These are phyloP conservation scores for Abrus pulchellus DNA, from an alignment of 306 rosid species.

Conservation along the genomic window DNA sequence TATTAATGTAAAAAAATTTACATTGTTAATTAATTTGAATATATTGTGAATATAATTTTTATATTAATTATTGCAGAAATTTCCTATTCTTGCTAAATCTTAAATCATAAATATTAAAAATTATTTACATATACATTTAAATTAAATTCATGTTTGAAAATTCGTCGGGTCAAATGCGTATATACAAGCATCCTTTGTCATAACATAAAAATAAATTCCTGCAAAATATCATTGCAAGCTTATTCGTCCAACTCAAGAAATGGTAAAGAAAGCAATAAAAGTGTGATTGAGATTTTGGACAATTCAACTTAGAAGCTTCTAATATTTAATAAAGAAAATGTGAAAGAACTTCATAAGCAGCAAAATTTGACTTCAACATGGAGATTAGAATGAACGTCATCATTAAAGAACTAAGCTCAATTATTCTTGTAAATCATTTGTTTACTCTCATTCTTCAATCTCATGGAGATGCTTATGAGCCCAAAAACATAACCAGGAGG, in stretches of 20 bases:
- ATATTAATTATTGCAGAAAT: no score
- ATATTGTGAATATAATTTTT: no score
- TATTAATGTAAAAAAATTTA: no score
- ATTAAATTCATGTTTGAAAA: no score
- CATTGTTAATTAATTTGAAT: no score
- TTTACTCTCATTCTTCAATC: not conserved
- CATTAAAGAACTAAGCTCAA: constrained; percentile 15
- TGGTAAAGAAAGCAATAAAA: not conserved
- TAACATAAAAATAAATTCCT: not conserved
- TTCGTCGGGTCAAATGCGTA: not conserved
- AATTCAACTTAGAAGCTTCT: constrained; percentile 44
- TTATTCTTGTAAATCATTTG: constrained; percentile 12
- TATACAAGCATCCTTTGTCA: not conserved
- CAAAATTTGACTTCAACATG: constrained; percentile 29
- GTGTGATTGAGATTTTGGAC: not conserved
- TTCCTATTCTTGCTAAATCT: no score
- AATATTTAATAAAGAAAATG: not conserved
- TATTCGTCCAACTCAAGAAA: no score
- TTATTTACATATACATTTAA: no score
- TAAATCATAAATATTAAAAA: no score
- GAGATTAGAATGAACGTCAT: not conserved
- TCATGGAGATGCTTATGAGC: not conserved
- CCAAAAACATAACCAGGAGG: constrained; percentile 19
- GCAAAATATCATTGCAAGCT: not conserved
- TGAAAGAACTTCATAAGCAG: not conserved